A percentile compares a stretch with the other conserved stretches of the same genome.
Evolutionary conservation across 306 rosid species (phyloP).

Genomic region (Betula pendula): DNA sequence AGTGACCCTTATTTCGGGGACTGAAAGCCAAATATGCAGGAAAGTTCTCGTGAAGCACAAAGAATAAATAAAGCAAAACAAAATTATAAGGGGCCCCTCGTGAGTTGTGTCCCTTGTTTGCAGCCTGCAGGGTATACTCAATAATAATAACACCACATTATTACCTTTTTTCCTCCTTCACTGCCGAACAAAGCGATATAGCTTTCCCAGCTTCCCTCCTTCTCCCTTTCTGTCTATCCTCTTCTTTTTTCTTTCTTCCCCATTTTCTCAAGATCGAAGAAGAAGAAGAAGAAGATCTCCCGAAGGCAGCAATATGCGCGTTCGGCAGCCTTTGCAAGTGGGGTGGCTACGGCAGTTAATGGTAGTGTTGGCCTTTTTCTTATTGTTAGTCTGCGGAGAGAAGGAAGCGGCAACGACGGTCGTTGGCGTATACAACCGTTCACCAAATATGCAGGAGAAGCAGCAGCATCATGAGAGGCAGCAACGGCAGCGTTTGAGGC

Average conservation of each 20-base stretch:
- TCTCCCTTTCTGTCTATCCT: not conserved
- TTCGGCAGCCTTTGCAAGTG: slow-evolving; percentile 25
- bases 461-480: slow-evolving; percentile 10
- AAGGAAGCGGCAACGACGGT: slow-evolving; percentile 22
- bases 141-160: slow-evolving; percentile 44
- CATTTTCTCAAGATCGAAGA: slow-evolving; percentile 7
- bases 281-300: slow-evolving; percentile 1
- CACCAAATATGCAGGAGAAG: slow-evolving; percentile 21
- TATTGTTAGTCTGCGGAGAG: slow-evolving; percentile 43
- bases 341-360: slow-evolving; percentile 39
- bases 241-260: slow-evolving; percentile 19
- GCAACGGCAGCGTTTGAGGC: slow-evolving; percentile 20
- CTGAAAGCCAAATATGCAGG: slow-evolving; percentile 49
- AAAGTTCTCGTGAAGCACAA: slow-evolving; percentile 55
- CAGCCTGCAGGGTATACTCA: slow-evolving; percentile 61
- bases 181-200: slow-evolving; percentile 47
- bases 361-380: slow-evolving; percentile 39
- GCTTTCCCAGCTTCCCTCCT: slow-evolving; percentile 32
- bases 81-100: slow-evolving; percentile 38
- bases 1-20: slow-evolving; percentile 43
- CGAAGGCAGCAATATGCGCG: too few species aligned
- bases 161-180: slow-evolving; percentile 37
- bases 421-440: slow-evolving; percentile 12
- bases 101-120: slow-evolving; percentile 66
- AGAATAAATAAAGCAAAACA: slow-evolving; percentile 39